Evolutionary conservation across 2,329 filamentous ascomycete species (phyloP).

Genomic region (Cordyceps pruinosa): DNA sequence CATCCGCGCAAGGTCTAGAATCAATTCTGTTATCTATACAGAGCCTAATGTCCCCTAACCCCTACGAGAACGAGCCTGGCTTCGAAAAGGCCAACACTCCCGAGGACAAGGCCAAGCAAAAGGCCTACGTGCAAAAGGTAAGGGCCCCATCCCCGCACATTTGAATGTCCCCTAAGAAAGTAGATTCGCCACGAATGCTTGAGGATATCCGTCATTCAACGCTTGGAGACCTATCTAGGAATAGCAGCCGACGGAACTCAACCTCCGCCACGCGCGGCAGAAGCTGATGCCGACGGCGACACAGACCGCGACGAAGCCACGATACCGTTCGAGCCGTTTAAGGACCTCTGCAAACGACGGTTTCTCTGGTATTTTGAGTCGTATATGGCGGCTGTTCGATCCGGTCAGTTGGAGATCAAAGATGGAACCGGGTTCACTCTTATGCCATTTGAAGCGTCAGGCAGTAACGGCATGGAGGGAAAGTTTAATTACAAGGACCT

Average conservation of each 20-base stretch:
- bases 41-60: conserved; percentile 87
- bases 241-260: conserved; percentile 49
- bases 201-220: conserved; percentile 76
- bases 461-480: conserved; percentile 77
- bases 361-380: conserved; percentile 96
- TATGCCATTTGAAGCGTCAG: conserved; percentile 74
- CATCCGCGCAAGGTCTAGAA: conserved; percentile 88
- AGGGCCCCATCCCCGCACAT: background rate
- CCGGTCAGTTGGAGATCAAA: conserved; percentile 56
- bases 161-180: conserved; percentile 14
- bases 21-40: conserved; percentile 94
- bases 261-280: conserved; percentile 19
- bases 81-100: conserved; percentile 68
- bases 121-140: conserved; percentile 74
- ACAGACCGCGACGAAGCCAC: conserved; percentile 40
- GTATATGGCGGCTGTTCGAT: conserved; percentile 65
- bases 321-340: conserved; percentile 74
- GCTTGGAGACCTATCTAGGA: conserved; percentile 71
- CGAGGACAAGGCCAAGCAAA: conserved; percentile 66
- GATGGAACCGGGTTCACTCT: conserved; percentile 60
- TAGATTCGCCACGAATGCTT: conserved; percentile 89
- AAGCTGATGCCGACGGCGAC: conserved; percentile 36
- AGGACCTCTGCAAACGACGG: conserved; percentile 80
- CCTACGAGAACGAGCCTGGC: conserved; percentile 93
- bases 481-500: conserved; percentile 75